Percentiles rank a stretch among this genome's conserved stretches.
These are phyloP conservation scores for Recurvomyces mirabilis DNA, from an alignment of 495 filamentous ascomycete species.

Conservation along the genomic window DNA sequence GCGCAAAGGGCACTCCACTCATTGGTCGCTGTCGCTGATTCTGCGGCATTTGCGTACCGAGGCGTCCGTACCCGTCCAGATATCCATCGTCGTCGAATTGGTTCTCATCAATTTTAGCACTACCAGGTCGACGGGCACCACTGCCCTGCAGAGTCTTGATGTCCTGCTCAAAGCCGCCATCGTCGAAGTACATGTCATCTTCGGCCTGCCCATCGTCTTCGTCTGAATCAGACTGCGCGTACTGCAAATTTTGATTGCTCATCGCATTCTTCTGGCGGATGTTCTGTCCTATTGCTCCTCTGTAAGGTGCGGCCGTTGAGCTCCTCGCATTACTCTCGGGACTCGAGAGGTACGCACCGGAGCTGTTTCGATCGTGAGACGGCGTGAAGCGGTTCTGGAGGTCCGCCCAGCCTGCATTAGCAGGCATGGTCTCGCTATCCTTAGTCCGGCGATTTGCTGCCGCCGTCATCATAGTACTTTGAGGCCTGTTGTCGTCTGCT, in stretches of 20 bases:
- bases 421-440: conserved; percentile 14
- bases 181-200: conserved; percentile 57
- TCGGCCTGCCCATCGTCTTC: conserved; percentile 41
- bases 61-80: conserved; percentile 28
- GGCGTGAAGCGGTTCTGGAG: neutral
- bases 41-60: neutral
- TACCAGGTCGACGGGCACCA: no score
- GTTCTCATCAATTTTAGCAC: conserved; percentile 50
- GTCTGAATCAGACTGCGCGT: neutral
- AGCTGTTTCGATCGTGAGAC: no score
- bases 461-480: no score
- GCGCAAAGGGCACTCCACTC: neutral
- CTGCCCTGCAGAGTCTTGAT: neutral
- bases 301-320: conserved; percentile 1
- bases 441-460: conserved; percentile 2
- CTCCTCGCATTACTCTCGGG: neutral
- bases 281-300: neutral
- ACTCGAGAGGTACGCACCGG: conserved; percentile 1
- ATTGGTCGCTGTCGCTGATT: neutral
- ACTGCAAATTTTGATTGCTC: conserved; percentile 2
- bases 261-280: neutral
- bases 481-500: neutral
- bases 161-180: conserved; percentile 26
- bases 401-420: conserved; percentile 9
- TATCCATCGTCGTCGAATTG: conserved; percentile 66